Base-by-base conservation (phyloP, 345 rosid species). In the Hevea brasiliensis region DNA sequence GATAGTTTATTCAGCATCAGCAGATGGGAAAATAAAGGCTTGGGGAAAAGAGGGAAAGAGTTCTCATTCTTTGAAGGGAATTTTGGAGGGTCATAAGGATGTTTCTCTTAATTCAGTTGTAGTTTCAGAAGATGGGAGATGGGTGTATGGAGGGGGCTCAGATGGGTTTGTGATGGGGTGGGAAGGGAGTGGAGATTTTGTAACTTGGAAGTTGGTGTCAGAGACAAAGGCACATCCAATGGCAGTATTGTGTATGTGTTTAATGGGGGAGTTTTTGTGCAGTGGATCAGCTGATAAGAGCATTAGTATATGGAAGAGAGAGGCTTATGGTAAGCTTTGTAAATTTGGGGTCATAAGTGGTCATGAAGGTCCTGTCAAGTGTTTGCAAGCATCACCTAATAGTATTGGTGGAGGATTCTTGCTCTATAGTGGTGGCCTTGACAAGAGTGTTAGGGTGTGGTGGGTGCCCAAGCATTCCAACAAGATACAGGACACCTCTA, bases 1-100 rank as follows among this genome's bases (percentile, higher is more conserved):
- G 27, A 64, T 70, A 15, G 64, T 79, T 13, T 79, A 63, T 51
- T 74, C 82, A 13, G 82, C 82, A 26, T 79, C 82, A 2, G 82
- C 82, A 58, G 82, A 79, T 59, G 82, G 82, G 62, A 79, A 79
- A 29, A 74, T 79, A 3, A 79, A 79, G 44, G 75, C 67, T 9
- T 79, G 82, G 82, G 68, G 75, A 26, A 74, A 48, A 51, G 82
- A 40, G 8, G 74, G 74, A 26, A 74, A 45, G 53, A 47, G 5
- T 12, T 64, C 72, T 15, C 81, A 79, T 70, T 79, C 50, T 37
- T 51, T 79, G 68, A 86, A 84, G 77, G 98, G 96, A 6, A 85
- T 89, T 61, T 53, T 92, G 79, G 90, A 90, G 57, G 93, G 97
- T 66, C 78, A 79, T 29, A 58, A 65, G 54, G 78, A 79, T 58